phyloP scores from a whole-genome alignment of 768 basidiomycete species.

The Mycena galopus region DNA sequence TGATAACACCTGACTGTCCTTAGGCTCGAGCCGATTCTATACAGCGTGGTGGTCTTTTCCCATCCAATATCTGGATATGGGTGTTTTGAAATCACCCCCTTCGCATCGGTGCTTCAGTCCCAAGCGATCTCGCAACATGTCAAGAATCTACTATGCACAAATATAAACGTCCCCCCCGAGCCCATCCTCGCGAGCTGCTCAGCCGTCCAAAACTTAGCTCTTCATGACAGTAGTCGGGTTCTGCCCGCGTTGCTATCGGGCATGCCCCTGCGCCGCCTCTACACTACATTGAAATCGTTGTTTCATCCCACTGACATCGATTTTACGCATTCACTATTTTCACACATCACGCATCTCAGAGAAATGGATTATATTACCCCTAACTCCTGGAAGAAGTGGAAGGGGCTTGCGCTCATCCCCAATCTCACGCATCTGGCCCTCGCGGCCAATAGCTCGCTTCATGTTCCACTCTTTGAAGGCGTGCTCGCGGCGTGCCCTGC shows the following conservation, averaged over 20 bases:
- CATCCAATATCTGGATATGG: not conserved
- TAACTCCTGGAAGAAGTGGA: not conserved
- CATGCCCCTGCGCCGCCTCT: constrained; percentile 2
- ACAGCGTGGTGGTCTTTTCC: constrained; percentile 13
- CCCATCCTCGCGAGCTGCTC: not conserved
- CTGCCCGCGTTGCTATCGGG: not conserved
- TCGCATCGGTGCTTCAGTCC: not conserved
- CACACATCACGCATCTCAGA: constrained; percentile 7
- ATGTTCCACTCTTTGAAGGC: not conserved
- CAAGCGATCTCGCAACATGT: constrained; percentile 1
- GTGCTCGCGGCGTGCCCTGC: not conserved
- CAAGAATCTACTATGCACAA: no score
- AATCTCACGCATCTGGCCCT: constrained; percentile 15
- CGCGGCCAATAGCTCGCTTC: not conserved
- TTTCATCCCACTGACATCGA: not conserved
- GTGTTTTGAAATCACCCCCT: not conserved
- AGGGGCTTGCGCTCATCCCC: constrained; percentile 1
- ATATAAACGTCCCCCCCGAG: no score
- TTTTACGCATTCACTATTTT: constrained; percentile 4
- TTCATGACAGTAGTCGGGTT: not conserved
- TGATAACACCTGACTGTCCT: no score
- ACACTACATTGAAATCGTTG: not conserved
- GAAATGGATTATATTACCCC: not conserved
- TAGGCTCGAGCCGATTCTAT: constrained; percentile 7
- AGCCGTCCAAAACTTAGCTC: not conserved